These are phyloP conservation scores for Leccinum longicurvipes DNA, from an alignment of 768 basidiomycete genomes.

Conservation along the genomic window DNA sequence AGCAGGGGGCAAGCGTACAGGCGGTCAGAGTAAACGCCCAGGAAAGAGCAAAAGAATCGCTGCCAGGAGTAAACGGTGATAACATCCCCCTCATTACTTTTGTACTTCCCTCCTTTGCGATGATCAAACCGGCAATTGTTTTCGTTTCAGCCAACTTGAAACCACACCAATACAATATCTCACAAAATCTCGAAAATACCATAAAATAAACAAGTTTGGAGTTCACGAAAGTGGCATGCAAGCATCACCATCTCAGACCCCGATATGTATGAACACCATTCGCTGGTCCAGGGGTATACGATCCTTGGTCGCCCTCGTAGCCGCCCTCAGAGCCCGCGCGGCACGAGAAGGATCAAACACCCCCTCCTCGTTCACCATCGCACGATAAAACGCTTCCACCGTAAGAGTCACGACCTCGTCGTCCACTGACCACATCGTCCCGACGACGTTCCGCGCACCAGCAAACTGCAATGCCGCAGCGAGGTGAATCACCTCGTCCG, in stretches of 20 bases:
- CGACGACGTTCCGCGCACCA: slow-evolving; percentile 28
- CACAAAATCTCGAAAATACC: neutral
- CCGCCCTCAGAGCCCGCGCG: slow-evolving; percentile 14
- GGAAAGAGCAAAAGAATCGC: slow-evolving; percentile 58
- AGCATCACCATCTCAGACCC: slow-evolving; percentile 1
- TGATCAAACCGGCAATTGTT: neutral
- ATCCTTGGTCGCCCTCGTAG: slow-evolving; percentile 6
- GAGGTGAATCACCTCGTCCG: slow-evolving; percentile 31
- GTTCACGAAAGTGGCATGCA: neutral
- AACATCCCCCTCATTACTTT: neutral
- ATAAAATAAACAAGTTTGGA: neutral
- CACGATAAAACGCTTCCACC: slow-evolving; percentile 18
- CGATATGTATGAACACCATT: slow-evolving; percentile 24
- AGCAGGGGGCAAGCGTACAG: slow-evolving; percentile 20
- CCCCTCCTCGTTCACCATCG: slow-evolving; percentile 13
- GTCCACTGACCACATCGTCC: slow-evolving; percentile 31
- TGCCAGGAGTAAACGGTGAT: slow-evolving; percentile 35
- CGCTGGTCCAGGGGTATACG: slow-evolving; percentile 20
- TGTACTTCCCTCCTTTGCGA: slow-evolving; percentile 5
- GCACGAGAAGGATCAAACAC: slow-evolving; percentile 14
- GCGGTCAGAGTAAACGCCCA: slow-evolving; percentile 43
- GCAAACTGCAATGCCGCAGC: slow-evolving; percentile 30
- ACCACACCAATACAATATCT: neutral
- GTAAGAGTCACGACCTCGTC: slow-evolving; percentile 17
- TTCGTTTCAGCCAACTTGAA: neutral